Base-by-base conservation (phyloP, 306 rosid genomes). In the Vigna radiata region DNA sequence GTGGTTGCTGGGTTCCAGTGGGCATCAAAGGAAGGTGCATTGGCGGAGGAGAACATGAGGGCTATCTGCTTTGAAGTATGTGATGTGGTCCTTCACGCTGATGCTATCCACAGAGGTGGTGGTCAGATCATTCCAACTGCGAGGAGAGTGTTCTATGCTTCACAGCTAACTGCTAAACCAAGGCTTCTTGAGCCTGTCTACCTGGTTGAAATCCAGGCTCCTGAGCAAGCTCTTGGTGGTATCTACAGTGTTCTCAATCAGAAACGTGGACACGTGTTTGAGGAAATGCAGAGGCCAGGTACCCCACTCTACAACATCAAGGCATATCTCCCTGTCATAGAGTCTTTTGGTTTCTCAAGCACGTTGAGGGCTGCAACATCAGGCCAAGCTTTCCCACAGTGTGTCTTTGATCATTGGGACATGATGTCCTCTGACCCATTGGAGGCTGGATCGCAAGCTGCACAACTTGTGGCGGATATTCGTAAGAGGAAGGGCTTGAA, bases 401-500 rank as follows among this genome's bases (percentile, higher is more conserved):
- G 90, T 70, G 96, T 94, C 37, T 94, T 94, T 17, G 98, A 94
- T 77, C 98, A 94, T 63, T 94, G 97, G 98, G 97, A 95, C 11
- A 89, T 82, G 93, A 92, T 95, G 97, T 23, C 85, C 0, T 92
- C 97, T 0, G 97, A 95, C 67, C 99, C 97, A 31, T 70, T 90
- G 84, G 99, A 95, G 60, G 0, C 88, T 41, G 93, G 94, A 0
- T 83, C 99, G 10, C 96, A 90, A 41, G 97, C 99, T 44, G 3
- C 92, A 0, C 25, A 8, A 6, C 86, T 91, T 58, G 96, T 92
- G 2, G 2, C 86, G 0, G 94, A 95, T 49, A 89, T 92, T 79
- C 91, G 97, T 1, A 95, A 88, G 91, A 95, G 98, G 88, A 95
- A 92, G 89, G 97, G 99, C 0, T 87, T 95, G 92, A 92, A 93